phyloP scores from a whole-genome alignment of 306 rosid genomes.

The Sophora flavescens region DNA sequence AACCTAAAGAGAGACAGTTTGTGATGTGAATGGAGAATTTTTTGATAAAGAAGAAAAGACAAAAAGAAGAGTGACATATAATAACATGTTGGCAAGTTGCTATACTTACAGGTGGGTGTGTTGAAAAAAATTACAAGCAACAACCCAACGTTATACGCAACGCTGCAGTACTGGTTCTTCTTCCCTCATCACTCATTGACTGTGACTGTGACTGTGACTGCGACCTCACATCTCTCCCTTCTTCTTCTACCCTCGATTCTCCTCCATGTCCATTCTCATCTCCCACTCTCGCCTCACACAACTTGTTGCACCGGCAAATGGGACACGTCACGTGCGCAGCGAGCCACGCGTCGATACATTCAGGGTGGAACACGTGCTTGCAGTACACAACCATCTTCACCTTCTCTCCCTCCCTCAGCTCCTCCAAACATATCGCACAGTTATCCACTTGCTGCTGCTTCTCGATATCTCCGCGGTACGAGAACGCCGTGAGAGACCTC shows the following conservation, averaged over 20 bases:
- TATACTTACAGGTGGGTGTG: too few relatives aligned
- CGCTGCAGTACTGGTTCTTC: neutral
- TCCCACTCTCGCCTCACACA: neutral
- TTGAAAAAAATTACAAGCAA: too few relatives aligned
- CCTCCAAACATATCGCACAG: constrained; percentile 64
- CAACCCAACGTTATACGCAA: too few relatives aligned
- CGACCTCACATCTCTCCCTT: constrained; percentile 9
- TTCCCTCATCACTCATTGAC: neutral
- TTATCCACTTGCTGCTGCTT: constrained; percentile 53
- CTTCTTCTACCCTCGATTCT: too few relatives aligned
- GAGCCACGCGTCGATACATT: constrained; percentile 70
- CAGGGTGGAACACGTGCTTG: constrained; percentile 64
- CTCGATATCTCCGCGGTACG: constrained; percentile 25
- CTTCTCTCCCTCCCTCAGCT: constrained; percentile 42
- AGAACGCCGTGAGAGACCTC: constrained; percentile 47
- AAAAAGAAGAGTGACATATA: too few relatives aligned
- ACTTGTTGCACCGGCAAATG: constrained; percentile 52
- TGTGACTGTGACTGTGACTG: neutral
- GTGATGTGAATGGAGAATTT: too few relatives aligned
- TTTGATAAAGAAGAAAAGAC: too few relatives aligned
- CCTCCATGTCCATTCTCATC: too few relatives aligned
- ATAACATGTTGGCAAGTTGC: too few relatives aligned
- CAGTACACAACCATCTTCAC: constrained; percentile 60
- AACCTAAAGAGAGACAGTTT: too few relatives aligned
- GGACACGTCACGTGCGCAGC: constrained; percentile 61